Percentiles rank a stretch among this genome's conserved stretches.
Evolutionary conservation across 108 stramenopile species (phyloP).

Genomic region (Nitzschia sp.): DNA sequence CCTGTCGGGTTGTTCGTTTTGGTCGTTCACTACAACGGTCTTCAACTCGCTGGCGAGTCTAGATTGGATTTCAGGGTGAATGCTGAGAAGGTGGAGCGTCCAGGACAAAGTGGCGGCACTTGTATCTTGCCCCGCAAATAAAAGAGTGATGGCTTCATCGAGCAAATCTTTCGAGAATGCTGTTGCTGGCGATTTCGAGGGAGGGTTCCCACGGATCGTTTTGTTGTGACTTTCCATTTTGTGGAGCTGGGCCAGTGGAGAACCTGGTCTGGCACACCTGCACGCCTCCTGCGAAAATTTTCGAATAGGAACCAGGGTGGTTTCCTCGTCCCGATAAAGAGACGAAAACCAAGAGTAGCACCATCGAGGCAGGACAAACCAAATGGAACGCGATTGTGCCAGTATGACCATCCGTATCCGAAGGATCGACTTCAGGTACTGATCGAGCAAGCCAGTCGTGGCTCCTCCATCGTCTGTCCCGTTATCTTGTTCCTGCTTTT

Average conservation of each 20-base stretch:
- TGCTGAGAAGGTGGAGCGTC: constrained; percentile 87
- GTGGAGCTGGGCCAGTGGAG: constrained; percentile 55
- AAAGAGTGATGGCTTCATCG: constrained; percentile 88
- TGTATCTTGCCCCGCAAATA: constrained; percentile 95
- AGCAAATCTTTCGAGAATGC: constrained; percentile 53
- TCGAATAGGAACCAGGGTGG: constrained; percentile 75
- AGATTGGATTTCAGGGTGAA: constrained; percentile 70
- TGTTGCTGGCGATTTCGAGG: not conserved
- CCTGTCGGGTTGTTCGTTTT: not conserved
- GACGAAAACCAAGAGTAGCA: constrained; percentile 76
- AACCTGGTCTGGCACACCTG: constrained; percentile 54
- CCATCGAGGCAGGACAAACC: constrained; percentile 89
- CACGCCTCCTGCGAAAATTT: constrained; percentile 73
- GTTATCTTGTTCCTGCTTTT: not conserved
- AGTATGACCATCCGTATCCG: constrained; percentile 91
- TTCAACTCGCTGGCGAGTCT: constrained; percentile 60
- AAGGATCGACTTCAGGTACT: constrained; percentile 78
- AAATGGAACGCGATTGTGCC: constrained; percentile 88
- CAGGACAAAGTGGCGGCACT: constrained; percentile 92
- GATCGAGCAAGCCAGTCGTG: constrained; percentile 27
- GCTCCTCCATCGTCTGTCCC: not conserved
- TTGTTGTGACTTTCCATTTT: constrained; percentile 38
- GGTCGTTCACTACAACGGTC: constrained; percentile 29
- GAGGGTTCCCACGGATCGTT: not conserved
- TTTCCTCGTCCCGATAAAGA: constrained; percentile 79